These are phyloP conservation scores for Botrytis tulipae DNA, from an alignment of 2,329 filamentous ascomycete species.

Conservation along the genomic window DNA sequence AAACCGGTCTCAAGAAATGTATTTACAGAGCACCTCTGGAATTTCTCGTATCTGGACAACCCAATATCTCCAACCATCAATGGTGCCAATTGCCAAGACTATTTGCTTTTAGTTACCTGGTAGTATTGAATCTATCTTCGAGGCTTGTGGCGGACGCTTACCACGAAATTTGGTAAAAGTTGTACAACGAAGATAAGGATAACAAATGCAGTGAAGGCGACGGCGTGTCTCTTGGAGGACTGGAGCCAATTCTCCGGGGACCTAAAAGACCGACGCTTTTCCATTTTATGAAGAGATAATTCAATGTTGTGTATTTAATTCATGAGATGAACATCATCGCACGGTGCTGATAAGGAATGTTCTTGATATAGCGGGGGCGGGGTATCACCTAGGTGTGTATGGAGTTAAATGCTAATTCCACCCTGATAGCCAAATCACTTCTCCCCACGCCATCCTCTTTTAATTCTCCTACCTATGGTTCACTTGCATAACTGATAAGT, in stretches of 20 bases:
- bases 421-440: neutral
- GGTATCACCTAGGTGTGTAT: neutral
- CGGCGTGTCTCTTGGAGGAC: neutral
- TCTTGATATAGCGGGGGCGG: neutral
- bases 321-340: neutral
- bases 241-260: neutral
- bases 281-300: neutral
- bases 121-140: neutral
- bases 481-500: too few relatives aligned
- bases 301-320: neutral
- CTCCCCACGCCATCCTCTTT: too few relatives aligned
- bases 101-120: neutral
- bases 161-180: neutral
- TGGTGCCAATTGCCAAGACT: neutral
- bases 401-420: neutral
- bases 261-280: neutral
- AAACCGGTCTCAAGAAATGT: conserved; percentile 5
- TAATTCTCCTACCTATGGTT: too few relatives aligned
- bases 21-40: neutral
- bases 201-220: neutral
- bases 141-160: neutral
- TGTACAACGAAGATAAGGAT: neutral
- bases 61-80: neutral
- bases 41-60: neutral
- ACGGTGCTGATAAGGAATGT: neutral